Percentiles rank a stretch among this genome's conserved stretches.
phyloP scores from a whole-genome alignment of 805 yeast genomes.

The Ogataea trehalophila region DNA sequence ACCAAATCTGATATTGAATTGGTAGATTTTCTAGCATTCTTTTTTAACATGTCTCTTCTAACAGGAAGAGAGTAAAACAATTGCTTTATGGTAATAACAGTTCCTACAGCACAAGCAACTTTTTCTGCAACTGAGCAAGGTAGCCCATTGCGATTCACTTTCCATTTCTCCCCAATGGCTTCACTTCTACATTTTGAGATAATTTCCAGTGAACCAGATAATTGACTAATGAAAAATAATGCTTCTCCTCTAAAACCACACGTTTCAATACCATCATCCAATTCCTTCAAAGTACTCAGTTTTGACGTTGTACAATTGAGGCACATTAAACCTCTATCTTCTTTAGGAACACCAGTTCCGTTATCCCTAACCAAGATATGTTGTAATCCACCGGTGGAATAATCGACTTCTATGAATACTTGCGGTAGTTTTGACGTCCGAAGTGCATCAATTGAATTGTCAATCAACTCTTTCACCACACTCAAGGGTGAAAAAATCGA shows the following conservation, averaged over 20 bases:
- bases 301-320: slow-evolving; percentile 40
- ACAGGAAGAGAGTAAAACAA: slow-evolving; percentile 32
- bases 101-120: slow-evolving; percentile 32
- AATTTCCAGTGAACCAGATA: slow-evolving; percentile 28
- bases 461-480: slow-evolving; percentile 38
- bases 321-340: slow-evolving; percentile 33
- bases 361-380: slow-evolving; percentile 33
- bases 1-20: slow-evolving; percentile 23
- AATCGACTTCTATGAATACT: slow-evolving; percentile 35
- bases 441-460: slow-evolving; percentile 37
- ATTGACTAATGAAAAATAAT: slow-evolving; percentile 33
- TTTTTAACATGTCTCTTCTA: slow-evolving; percentile 27
- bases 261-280: slow-evolving; percentile 26
- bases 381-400: slow-evolving; percentile 32
- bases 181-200: slow-evolving; percentile 29
- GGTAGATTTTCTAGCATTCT: slow-evolving; percentile 22
- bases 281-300: slow-evolving; percentile 25
- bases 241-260: slow-evolving; percentile 52
- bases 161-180: slow-evolving; percentile 33
- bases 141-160: slow-evolving; percentile 27
- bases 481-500: slow-evolving; percentile 32
- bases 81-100: slow-evolving; percentile 29
- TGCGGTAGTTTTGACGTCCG: slow-evolving; percentile 10
- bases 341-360: slow-evolving; percentile 33
- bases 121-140: slow-evolving; percentile 13